These are phyloP conservation scores for Hawksworthiomyces lignivorus DNA, from an alignment of 2,329 filamentous ascomycete genomes.

Conservation along the genomic window DNA sequence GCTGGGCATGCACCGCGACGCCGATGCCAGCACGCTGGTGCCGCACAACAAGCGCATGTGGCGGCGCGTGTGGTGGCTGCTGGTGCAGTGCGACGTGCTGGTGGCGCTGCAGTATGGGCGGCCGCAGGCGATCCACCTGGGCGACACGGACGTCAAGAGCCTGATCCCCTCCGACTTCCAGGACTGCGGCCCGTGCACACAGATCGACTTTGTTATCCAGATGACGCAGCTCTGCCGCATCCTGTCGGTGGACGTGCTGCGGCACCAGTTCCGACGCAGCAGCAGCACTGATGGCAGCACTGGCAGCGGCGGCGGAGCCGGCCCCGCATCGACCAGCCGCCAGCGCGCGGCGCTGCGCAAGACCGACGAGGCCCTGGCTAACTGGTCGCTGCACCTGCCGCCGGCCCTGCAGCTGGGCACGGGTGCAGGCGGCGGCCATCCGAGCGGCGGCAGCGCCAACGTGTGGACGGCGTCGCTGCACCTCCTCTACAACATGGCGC, in stretches of 20 bases:
- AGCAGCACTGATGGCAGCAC: not conserved
- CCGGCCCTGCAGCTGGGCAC: not conserved
- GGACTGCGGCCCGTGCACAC: not conserved
- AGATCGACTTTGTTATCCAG: not conserved
- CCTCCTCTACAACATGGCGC: conserved; percentile 2
- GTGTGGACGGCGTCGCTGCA: conserved; percentile 1
- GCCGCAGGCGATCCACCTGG: not conserved
- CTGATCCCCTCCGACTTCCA: not conserved
- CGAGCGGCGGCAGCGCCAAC: not conserved
- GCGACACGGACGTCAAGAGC: conserved; percentile 2
- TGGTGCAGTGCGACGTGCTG: conserved; percentile 5
- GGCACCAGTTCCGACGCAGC: not conserved
- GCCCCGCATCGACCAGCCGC: not conserved
- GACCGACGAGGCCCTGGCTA: conserved; percentile 2
- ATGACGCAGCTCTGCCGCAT: no score
- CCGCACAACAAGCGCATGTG: conserved; percentile 6
- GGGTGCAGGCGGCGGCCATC: no score
- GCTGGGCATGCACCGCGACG: conserved; percentile 7
- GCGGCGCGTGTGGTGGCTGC: conserved; percentile 9
- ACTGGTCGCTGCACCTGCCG: conserved; percentile 2
- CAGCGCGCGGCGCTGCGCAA: not conserved
- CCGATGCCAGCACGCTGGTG: conserved; percentile 1
- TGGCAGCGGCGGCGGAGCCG: no score
- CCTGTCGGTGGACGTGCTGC: not conserved
- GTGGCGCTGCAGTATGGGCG: conserved; percentile 4